A percentile compares a stretch with the other conserved stretches of the same genome.
phyloP scores from a whole-genome alignment of 2,329 filamentous ascomycete species.

The Penicillium sp. region DNA sequence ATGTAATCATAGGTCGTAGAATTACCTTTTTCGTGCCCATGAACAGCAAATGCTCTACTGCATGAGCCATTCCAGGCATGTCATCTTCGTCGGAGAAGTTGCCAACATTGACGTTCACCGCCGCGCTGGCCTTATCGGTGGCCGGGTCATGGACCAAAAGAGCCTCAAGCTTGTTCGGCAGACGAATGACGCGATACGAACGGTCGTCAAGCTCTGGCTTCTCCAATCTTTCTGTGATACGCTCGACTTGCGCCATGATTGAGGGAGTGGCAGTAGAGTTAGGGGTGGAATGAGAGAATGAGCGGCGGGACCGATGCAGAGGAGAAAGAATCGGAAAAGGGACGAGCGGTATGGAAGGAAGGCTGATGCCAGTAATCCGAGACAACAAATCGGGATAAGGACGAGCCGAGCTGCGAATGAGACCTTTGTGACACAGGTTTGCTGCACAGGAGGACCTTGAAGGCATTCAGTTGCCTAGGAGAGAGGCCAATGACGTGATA shows the following conservation, averaged over 20 bases:
- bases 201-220: constrained; percentile 82
- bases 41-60: constrained; percentile 92
- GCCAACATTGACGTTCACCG: constrained; percentile 92
- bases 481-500: constrained; percentile 14
- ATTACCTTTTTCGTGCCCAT: constrained; percentile 93
- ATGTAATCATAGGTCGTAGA: background rate
- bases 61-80: constrained; percentile 93
- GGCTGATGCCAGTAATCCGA: constrained; percentile 7
- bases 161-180: constrained; percentile 84
- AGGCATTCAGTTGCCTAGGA: constrained; percentile 29
- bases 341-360: constrained; percentile 1
- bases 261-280: constrained; percentile 20
- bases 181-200: constrained; percentile 77
- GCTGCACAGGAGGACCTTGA: constrained; percentile 35
- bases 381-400: constrained; percentile 14
- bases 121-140: constrained; percentile 94
- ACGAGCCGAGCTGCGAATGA: constrained; percentile 19
- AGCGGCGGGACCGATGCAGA: constrained; percentile 14
- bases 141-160: constrained; percentile 89
- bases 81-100: constrained; percentile 89
- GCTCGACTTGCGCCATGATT: constrained; percentile 38
- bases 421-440: constrained; percentile 22
- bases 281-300: constrained; percentile 20
- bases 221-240: constrained; percentile 68
- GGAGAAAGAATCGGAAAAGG: constrained; percentile 7